Percentiles rank a stretch among this genome's conserved stretches.
Conservation (phyloP, 371 early-diverging fungal species). For the Umbelopsis sp. region DNA sequence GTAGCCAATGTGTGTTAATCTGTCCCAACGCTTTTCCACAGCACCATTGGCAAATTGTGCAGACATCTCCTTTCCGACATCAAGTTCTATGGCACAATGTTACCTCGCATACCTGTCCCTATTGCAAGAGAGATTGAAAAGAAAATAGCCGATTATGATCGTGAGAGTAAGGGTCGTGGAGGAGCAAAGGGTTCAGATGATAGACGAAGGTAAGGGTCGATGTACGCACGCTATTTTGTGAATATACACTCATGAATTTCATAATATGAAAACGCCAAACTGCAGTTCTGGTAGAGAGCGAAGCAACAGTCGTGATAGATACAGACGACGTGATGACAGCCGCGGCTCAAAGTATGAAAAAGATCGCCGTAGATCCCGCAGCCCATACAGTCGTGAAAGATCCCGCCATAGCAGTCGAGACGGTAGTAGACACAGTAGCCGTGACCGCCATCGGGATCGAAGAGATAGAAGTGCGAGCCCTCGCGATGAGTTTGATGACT, state of each 20-base stretch:
- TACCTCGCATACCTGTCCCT: slow-evolving; percentile 85
- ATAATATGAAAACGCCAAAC: neutral
- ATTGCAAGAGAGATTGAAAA: slow-evolving; percentile 76
- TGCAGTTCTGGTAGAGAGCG: neutral
- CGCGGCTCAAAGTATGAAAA: slow-evolving; percentile 17
- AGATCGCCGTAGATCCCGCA: slow-evolving; percentile 11
- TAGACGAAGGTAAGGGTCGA: neutral
- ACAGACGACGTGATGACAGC: slow-evolving; percentile 15
- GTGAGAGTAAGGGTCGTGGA: slow-evolving; percentile 26
- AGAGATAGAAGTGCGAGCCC: slow-evolving; percentile 30
- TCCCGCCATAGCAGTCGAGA: slow-evolving; percentile 22
- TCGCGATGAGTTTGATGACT: slow-evolving; percentile 45
- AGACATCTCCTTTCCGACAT: slow-evolving; percentile 69
- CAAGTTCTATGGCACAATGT: slow-evolving; percentile 77
- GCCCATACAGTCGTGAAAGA: slow-evolving; percentile 8
- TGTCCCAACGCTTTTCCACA: slow-evolving; percentile 26
- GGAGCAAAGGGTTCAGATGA: neutral
- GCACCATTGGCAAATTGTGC: slow-evolving; percentile 75
- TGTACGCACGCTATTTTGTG: too few species aligned
- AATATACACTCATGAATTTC: too few species aligned
- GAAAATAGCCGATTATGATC: slow-evolving; percentile 64
- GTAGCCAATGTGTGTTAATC: too few species aligned
- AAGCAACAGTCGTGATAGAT: neutral
- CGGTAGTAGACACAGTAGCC: slow-evolving; percentile 23
- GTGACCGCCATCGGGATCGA: slow-evolving; percentile 18